Conservation (phyloP, 371 early-diverging fungal genomes). For the Circinella umbellata region DNA sequence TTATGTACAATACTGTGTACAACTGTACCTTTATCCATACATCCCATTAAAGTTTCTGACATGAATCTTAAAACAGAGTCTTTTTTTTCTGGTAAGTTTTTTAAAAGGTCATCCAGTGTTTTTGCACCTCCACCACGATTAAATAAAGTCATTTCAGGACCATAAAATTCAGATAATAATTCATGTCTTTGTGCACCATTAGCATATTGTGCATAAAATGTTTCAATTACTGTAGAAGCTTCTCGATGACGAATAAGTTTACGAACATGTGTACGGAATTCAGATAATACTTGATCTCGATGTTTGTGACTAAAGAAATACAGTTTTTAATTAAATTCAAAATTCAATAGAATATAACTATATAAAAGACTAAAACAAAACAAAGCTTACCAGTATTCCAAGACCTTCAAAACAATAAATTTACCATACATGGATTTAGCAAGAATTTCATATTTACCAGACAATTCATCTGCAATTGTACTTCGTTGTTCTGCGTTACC, state of each 20-base stretch:
- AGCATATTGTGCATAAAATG: slow-evolving; percentile 82
- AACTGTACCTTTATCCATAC: slow-evolving; percentile 86
- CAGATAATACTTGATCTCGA: slow-evolving; percentile 75
- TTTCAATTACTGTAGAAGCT: slow-evolving; percentile 84
- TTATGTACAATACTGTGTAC: slow-evolving; percentile 88
- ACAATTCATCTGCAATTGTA: slow-evolving; percentile 81
- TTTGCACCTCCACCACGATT: slow-evolving; percentile 46
- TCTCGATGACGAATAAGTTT: slow-evolving; percentile 84
- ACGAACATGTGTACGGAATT: slow-evolving; percentile 83
- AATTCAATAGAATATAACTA: no score
- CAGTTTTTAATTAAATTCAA: no score
- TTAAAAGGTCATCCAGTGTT: slow-evolving; percentile 71
- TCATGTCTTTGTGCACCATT: slow-evolving; percentile 77
- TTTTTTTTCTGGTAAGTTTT: slow-evolving; percentile 76
- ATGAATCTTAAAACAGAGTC: slow-evolving; percentile 77
- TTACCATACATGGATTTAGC: slow-evolving; percentile 87
- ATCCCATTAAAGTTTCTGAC: slow-evolving; percentile 66
- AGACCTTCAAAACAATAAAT: slow-evolving; percentile 85
- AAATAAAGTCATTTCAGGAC: slow-evolving; percentile 89
- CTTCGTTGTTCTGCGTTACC: slow-evolving; percentile 82
- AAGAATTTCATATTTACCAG: slow-evolving; percentile 75
- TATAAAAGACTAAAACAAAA: no score
- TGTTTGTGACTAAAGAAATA: slow-evolving; percentile 77
- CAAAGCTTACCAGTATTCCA: slow-evolving; percentile 75
- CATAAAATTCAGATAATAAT: slow-evolving; percentile 92